Evolutionary conservation across 2,329 filamentous ascomycete species (phyloP).

Genomic region (Colletotrichum chrysophilum): DNA sequence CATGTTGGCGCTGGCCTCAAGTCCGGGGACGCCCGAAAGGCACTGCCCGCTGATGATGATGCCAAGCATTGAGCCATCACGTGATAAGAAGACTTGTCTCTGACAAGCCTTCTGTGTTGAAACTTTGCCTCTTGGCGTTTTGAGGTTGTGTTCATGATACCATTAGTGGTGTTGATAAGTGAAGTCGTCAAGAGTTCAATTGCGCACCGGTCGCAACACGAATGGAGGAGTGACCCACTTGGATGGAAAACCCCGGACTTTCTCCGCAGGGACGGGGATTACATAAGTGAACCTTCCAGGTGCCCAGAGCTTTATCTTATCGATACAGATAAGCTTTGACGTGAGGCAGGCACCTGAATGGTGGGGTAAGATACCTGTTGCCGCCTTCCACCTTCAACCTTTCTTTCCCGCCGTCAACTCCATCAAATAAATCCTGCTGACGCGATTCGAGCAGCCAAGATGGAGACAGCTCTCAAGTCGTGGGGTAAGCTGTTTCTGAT

Average conservation of each 20-base stretch:
- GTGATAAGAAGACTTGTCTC: background rate
- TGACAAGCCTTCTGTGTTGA: background rate
- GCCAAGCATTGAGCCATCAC: background rate
- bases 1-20: background rate
- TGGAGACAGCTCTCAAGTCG: slow-evolving; percentile 31
- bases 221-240: background rate
- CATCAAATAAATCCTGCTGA: background rate
- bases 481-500: slow-evolving; percentile 26
- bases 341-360: background rate
- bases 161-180: background rate
- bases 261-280: background rate
- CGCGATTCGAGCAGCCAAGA: slow-evolving; percentile 19
- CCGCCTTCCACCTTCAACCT: background rate
- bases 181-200: background rate
- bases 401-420: background rate
- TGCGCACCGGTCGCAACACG: background rate
- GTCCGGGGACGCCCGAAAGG: background rate
- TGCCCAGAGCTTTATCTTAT: slow-evolving; percentile 13
- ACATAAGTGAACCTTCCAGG: background rate
- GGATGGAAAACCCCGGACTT: background rate
- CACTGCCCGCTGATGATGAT: background rate
- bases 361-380: slow-evolving; percentile 13
- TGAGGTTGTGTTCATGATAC: background rate
- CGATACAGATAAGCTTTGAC: slow-evolving; percentile 6
- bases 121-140: background rate